Evolutionary conservation across 768 basidiomycete genomes (phyloP).

Genomic region (Leucosporidium scottii): DNA sequence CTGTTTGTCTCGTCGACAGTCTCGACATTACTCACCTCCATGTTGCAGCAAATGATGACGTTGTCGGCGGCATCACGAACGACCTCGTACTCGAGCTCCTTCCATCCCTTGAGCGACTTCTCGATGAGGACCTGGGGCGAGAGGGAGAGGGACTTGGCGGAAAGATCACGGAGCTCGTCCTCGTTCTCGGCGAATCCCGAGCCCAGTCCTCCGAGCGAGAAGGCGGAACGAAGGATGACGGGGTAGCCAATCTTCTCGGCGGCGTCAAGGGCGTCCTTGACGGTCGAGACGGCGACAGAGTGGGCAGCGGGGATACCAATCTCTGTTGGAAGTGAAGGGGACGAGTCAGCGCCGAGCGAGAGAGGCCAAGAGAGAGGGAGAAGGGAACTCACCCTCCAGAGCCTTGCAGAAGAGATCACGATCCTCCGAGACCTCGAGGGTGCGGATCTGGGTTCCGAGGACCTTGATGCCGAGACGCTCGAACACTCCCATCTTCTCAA

Average conservation of each 20-base stretch:
- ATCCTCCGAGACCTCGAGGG: constrained; percentile 93
- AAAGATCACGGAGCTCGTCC: constrained; percentile 87
- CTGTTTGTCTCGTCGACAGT: too few species aligned
- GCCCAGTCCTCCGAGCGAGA: constrained; percentile 94
- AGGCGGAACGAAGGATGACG: constrained; percentile 92
- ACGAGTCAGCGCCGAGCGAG: not conserved
- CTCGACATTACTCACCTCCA: constrained; percentile 48
- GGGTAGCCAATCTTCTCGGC: constrained; percentile 91
- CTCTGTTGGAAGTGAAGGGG: constrained; percentile 50
- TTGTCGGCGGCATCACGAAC: constrained; percentile 95
- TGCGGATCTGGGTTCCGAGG: constrained; percentile 87
- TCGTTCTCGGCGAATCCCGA: constrained; percentile 94
- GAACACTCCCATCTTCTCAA: constrained; percentile 92
- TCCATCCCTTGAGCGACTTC: constrained; percentile 99
- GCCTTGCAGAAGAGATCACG: constrained; percentile 93
- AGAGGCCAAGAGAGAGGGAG: not conserved
- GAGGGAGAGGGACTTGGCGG: constrained; percentile 81
- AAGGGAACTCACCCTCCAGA: constrained; percentile 64
- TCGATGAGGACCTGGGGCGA: constrained; percentile 95
- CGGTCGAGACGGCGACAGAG: constrained; percentile 92
- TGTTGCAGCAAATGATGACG: constrained; percentile 98
- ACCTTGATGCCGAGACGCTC: constrained; percentile 89
- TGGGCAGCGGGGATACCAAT: constrained; percentile 94
- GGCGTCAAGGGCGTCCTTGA: constrained; percentile 83
- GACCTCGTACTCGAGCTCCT: constrained; percentile 98